Evolutionary conservation across 768 basidiomycete genomes (phyloP).

Genomic region (Hydnum rufescens): DNA sequence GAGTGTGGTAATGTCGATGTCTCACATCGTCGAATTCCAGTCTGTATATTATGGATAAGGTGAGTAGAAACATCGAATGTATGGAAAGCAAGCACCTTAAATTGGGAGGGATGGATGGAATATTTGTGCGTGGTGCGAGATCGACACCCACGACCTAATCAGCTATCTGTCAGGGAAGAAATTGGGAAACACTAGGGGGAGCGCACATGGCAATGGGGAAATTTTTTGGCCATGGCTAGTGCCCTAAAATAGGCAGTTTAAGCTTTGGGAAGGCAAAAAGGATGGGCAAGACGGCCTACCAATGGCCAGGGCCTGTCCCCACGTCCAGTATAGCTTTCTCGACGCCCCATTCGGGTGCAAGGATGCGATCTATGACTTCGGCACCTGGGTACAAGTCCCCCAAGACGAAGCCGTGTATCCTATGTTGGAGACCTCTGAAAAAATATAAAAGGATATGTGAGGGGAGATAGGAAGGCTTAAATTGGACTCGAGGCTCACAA

Average conservation of each 20-base stretch:
- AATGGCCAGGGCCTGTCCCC: slow-evolving; percentile 1
- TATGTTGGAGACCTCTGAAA: not conserved
- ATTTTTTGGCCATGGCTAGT: slow-evolving; percentile 19
- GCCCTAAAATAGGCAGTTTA: slow-evolving; percentile 13
- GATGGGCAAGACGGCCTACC: not conserved
- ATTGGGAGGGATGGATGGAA: not conserved
- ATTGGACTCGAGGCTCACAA: not conserved
- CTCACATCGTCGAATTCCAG: slow-evolving; percentile 21
- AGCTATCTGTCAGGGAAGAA: not conserved
- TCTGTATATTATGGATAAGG: not conserved
- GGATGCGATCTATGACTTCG: not conserved
- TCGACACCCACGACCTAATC: slow-evolving; percentile 18
- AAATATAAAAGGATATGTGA: not conserved
- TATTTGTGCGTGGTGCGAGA: slow-evolving; percentile 13
- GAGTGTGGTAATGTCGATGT: slow-evolving; percentile 3
- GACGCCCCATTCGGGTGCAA: not conserved
- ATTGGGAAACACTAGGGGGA: not conserved
- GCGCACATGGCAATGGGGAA: slow-evolving; percentile 14
- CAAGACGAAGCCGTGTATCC: not conserved
- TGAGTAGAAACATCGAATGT: not conserved
- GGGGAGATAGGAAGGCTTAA: not conserved
- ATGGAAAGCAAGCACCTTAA: not conserved
- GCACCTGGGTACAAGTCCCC: not conserved
- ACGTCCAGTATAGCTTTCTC: slow-evolving; percentile 1
- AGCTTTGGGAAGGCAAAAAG: not conserved